Evolutionary conservation across 306 rosid genomes (phyloP).

Genomic region (Castanospermum australe): DNA sequence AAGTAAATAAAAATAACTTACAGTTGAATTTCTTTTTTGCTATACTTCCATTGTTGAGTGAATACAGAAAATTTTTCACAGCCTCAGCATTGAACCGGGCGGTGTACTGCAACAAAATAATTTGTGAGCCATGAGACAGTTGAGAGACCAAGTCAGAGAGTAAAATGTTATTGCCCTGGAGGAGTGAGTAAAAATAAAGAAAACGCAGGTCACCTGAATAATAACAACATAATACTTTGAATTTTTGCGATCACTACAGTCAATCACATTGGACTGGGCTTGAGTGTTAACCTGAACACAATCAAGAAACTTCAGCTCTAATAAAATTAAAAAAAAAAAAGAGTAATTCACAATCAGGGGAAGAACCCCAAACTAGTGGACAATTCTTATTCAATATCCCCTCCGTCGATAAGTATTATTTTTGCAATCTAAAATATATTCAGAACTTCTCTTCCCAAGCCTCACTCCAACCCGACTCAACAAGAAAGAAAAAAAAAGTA

Average conservation of each 20-base stretch:
- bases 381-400: background rate
- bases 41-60: slow-evolving; percentile 43
- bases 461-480: background rate
- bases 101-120: slow-evolving; percentile 42
- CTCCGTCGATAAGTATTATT: too few relatives aligned
- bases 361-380: background rate
- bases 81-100: slow-evolving; percentile 53
- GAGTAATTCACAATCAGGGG: too few relatives aligned
- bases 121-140: background rate
- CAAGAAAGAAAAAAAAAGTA: background rate
- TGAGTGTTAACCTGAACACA: slow-evolving; percentile 70
- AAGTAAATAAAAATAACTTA: slow-evolving; percentile 7
- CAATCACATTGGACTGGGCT: slow-evolving; percentile 63
- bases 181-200: background rate
- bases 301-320: background rate
- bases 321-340: background rate
- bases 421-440: too few relatives aligned
- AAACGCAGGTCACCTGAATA: slow-evolving; percentile 42
- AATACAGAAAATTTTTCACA: slow-evolving; percentile 41
- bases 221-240: slow-evolving; percentile 85
- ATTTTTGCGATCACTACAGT: slow-evolving; percentile 75
- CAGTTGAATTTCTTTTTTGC: slow-evolving; percentile 50
- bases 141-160: background rate
- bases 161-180: background rate
- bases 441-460: too few relatives aligned